Evolutionary conservation across 202 grass and related monocot genomes (phyloP), one percentile per base, ranked within the genome.

Genomic region (Carex arenaria): DNA sequence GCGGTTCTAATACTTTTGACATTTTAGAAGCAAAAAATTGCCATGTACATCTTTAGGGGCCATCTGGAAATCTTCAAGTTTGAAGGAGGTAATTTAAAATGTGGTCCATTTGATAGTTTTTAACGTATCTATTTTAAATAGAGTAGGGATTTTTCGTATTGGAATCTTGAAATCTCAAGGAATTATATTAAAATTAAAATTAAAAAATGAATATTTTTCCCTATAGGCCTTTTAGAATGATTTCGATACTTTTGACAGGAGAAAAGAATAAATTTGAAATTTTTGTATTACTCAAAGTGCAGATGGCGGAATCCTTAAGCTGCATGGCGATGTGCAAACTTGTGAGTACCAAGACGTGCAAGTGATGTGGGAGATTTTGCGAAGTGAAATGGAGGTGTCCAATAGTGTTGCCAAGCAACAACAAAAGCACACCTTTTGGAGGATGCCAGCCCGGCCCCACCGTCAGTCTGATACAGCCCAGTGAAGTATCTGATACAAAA

Each of bases 361-460:
- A 47, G 96, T 96, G 54, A 99, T 99, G 96, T 99, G 93, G 96
- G 90, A 89, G 86, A 99, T 99, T 78, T 76, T 98, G 71, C 88
- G 88, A 78, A 82, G 86, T 8, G 93, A 92, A 85, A 84, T 87
- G 89, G 86, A 91, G 40, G 38, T 67, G 15, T 65, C 79, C 9
- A 38, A 19, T 64, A 42, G 53, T 30, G 42, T 26, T 19, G 72
- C 85, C 2, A 91, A 87, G 67, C 87, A 83, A 43, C 61, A 77
- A 82, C 61, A 77, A 82, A 90, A 86, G 83, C 71, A 86, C 10
- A 83, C 88, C 30, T 82, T 93, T 74, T 90, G 91, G 94, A 90
- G 85, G 78, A 59, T 86, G 69, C 72, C 80, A 52, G 67, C 89
- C 49, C 92, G 91, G 91, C 82, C 88, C 45, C 49, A 75, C 82